Conservation (phyloP, 257 asterid genomes). For the Knoxia roxburghii region DNA sequence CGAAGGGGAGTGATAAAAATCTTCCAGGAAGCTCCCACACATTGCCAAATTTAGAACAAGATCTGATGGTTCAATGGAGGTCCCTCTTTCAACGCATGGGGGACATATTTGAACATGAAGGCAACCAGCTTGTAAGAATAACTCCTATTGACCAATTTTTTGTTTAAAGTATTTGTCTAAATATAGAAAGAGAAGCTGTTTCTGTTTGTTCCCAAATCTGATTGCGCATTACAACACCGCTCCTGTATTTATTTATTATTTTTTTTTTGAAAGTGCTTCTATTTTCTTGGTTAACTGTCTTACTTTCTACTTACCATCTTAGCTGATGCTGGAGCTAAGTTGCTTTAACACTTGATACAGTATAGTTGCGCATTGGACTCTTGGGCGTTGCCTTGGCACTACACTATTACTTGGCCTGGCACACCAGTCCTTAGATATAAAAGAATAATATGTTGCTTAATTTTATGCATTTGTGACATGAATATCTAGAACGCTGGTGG, state of each 20-base stretch:
- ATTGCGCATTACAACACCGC: background rate
- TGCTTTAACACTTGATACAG: background rate
- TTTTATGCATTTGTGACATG: background rate
- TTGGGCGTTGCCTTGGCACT: background rate
- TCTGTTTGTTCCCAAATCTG: background rate
- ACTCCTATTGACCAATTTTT: background rate
- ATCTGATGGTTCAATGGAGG: conserved; percentile 64
- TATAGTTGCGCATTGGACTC: no score
- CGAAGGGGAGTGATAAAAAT: conserved; percentile 28
- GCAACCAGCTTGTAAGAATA: conserved; percentile 59
- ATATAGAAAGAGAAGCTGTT: background rate
- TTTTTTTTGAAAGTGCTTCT: background rate
- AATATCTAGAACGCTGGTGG: background rate
- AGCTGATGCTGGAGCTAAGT: background rate
- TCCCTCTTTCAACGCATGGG: conserved; percentile 69
- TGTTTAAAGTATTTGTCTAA: background rate
- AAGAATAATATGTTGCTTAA: background rate
- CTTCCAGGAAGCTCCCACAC: conserved; percentile 26
- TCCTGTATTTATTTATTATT: background rate
- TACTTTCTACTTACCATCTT: no score
- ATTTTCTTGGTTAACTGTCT: background rate
- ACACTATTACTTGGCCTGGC: background rate
- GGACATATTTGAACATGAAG: conserved; percentile 46
- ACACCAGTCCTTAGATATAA: background rate
- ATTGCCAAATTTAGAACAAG: conserved; percentile 40